Base-by-base conservation (phyloP, 371 early-diverging fungal species). In the Smittium mucronatum region DNA sequence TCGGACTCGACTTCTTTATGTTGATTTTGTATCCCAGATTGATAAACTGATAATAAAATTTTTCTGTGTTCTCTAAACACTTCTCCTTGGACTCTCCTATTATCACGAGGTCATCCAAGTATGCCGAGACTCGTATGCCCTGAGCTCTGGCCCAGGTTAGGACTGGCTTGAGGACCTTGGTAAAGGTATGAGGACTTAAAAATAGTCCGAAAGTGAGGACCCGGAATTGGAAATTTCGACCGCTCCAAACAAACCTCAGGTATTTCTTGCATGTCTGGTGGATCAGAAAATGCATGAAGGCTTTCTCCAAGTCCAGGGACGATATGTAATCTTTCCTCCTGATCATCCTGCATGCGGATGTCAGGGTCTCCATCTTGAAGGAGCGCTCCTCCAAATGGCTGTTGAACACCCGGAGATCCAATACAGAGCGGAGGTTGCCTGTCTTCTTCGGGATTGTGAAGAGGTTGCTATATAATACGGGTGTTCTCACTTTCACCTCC, bases 231-330 rank as follows among this genome's bases (percentile, higher is more conserved):
- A 81, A 83, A n/a, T 73, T 69, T 31, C 76, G 70, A 21, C 75
- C 76, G 33, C 78, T 73, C 76, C 80, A 83, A n/a, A 70, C 58
- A 61, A 82, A 81, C 58, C 78, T 82, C 16, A 83, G 76, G 67
- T 72, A 81, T 0, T 67, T 47, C 64, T 70, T 65, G 69, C 74
- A 73, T 17, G 76, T 75, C 2, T 70, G 47, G 21, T 74, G 71
- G n/a, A 78, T 70, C 0, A 75, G 74, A 69, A 78, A 76, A n/a
- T 74, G 74, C 61, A 78, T 71, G 25, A 76, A 78, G 5, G 78
- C 76, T 59, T 74, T 72, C 68, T 76, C 76, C 31, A 80, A 70
- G 64, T 72, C 77, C 61, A 80, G 61, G 25, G 15, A 15, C 5
- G 74, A 70, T 0, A 80, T 74, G 69, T 72, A 78, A 58, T 80